These are phyloP conservation scores for Ceriops tagal DNA, from an alignment of 345 rosid species.

Conservation along the genomic window DNA sequence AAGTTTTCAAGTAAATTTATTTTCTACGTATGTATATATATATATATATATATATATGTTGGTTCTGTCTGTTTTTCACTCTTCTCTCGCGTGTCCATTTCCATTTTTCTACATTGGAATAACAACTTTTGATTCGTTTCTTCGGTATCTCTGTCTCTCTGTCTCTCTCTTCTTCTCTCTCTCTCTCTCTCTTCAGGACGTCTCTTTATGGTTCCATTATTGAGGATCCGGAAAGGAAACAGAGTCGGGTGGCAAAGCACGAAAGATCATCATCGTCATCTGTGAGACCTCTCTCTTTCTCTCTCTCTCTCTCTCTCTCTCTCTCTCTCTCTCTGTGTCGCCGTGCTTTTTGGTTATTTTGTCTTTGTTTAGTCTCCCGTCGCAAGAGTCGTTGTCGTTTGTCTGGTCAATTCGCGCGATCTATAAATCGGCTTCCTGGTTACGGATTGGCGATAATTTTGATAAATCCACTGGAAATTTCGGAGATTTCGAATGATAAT, in stretches of 20 bases:
- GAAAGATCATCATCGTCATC: constrained; percentile 19
- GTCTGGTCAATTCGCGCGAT: background rate
- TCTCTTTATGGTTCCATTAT: constrained; percentile 17
- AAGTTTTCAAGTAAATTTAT: no score
- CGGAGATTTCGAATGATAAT: background rate
- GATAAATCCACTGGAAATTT: background rate
- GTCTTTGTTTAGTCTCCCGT: background rate
- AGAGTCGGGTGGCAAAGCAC: background rate
- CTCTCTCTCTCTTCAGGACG: background rate
- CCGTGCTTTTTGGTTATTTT: constrained; percentile 1
- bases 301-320: constrained; percentile 9
- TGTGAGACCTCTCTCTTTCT: constrained; percentile 12
- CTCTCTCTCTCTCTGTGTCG: background rate
- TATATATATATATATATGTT: no score
- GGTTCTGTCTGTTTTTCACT: background rate
- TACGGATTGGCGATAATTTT: no score
- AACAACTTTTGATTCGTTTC: constrained; percentile 19
- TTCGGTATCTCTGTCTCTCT: background rate
- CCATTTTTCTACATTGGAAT: constrained; percentile 22
- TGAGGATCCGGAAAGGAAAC: constrained; percentile 16
- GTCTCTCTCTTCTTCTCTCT: background rate
- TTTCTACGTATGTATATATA: no score
- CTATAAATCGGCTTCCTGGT: no score
- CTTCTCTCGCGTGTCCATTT: background rate
- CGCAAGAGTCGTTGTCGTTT: background rate